A percentile compares a stretch with the other conserved stretches of the same genome.
Evolutionary conservation across 768 basidiomycete genomes (phyloP).

Genomic region (Asterophora parasitica): DNA sequence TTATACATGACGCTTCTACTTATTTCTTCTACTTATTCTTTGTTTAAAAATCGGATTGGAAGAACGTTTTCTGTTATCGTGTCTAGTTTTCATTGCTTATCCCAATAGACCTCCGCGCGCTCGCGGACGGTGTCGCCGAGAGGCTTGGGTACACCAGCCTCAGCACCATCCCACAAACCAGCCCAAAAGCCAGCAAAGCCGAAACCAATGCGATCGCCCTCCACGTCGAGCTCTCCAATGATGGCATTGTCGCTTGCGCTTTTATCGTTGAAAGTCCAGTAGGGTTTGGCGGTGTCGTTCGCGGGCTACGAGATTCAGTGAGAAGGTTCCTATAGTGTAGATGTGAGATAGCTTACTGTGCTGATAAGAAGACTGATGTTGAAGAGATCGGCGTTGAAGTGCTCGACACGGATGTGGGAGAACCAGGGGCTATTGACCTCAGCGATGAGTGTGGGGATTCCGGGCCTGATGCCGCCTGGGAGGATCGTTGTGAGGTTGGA

Average conservation of each 20-base stretch:
- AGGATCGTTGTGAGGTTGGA: constrained; percentile 11
- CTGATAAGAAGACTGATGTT: constrained; percentile 16
- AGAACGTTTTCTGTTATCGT: too few relatives aligned
- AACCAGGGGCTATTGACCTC: constrained; percentile 14
- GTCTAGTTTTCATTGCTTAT: constrained; percentile 7
- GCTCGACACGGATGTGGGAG: constrained; percentile 15
- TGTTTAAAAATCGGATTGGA: too few relatives aligned
- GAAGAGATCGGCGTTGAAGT: constrained; percentile 18
- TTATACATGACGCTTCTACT: too few relatives aligned
- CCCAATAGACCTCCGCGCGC: constrained; percentile 23
- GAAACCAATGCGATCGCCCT: constrained; percentile 14
- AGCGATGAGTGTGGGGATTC: constrained; percentile 17
- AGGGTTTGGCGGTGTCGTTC: constrained; percentile 10
- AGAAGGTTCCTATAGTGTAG: neutral
- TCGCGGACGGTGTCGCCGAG: constrained; percentile 17
- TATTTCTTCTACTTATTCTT: too few relatives aligned
- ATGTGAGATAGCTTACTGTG: constrained; percentile 5
- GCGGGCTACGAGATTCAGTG: neutral
- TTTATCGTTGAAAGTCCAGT: constrained; percentile 17
- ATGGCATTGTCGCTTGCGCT: constrained; percentile 5
- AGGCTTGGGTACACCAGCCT: constrained; percentile 11
- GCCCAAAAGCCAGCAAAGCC: constrained; percentile 17
- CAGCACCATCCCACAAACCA: constrained; percentile 17
- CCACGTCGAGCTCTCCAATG: constrained; percentile 15
- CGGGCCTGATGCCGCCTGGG: constrained; percentile 14